A percentile compares a stretch with the other conserved stretches of the same genome.
Evolutionary conservation across 192 early-diverging fungal species (phyloP).

Genomic region (Paraglomus brasilianum): DNA sequence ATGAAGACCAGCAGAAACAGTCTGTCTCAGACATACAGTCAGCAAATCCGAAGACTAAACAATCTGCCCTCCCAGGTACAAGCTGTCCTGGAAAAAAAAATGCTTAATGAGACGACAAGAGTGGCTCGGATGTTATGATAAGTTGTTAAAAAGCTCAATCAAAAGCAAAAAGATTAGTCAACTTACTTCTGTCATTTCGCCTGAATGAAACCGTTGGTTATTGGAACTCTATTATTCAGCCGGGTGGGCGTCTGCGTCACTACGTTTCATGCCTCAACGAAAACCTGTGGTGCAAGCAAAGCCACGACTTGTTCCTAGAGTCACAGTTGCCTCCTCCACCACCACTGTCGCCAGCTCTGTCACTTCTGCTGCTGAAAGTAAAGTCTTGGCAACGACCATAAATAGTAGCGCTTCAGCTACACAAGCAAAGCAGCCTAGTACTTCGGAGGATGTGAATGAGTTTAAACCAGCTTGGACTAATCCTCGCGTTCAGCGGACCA

Average conservation of each 20-base stretch:
- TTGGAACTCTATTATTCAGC: conserved; percentile 30
- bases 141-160: too few species aligned
- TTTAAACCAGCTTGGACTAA: conserved; percentile 36
- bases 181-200: conserved; percentile 24
- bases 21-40: too few species aligned
- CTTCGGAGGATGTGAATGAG: conserved; percentile 18
- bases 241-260: conserved; percentile 40
- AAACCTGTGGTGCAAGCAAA: conserved; percentile 50
- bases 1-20: too few species aligned
- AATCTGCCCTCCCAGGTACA: conserved; percentile 35
- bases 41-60: too few species aligned
- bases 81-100: conserved; percentile 31
- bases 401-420: background rate
- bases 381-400: background rate
- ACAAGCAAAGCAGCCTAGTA: background rate
- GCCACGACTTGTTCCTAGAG: conserved; percentile 43
- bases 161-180: conserved; percentile 17
- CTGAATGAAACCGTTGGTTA: conserved; percentile 1
- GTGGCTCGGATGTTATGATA: too few species aligned
- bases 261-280: conserved; percentile 47
- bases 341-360: conserved; percentile 27
- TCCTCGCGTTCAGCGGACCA: conserved; percentile 32
- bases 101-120: too few species aligned
- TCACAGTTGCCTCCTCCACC: conserved; percentile 31
- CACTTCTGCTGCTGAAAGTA: conserved; percentile 13